These are phyloP conservation scores for Blastocystis sp. DNA, from an alignment of 352 stramenopile genomes.

Conservation along the genomic window DNA sequence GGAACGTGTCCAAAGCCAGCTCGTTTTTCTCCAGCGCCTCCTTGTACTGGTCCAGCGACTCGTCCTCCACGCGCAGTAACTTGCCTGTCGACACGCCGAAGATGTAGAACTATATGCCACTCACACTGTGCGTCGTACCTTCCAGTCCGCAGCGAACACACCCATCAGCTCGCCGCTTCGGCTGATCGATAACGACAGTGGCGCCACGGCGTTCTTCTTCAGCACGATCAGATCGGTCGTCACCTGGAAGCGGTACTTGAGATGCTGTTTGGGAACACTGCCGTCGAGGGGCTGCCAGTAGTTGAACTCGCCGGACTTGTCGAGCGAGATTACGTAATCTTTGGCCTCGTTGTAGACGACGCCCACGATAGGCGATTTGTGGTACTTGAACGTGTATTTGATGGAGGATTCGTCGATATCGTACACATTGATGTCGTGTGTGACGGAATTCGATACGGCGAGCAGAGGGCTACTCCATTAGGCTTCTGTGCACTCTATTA, in stretches of 20 bases:
- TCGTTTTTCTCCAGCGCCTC: conserved; percentile 78
- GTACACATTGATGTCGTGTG: conserved; percentile 71
- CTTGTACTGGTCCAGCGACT: conserved; percentile 78
- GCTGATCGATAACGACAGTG: conserved; percentile 79
- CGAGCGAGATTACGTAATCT: conserved; percentile 85
- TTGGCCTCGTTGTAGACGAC: conserved; percentile 81
- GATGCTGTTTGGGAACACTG: conserved; percentile 64
- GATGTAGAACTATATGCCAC: conserved; percentile 84
- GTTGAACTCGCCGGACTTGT: conserved; percentile 87
- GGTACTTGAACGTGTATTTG: conserved; percentile 79
- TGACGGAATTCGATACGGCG: conserved; percentile 75
- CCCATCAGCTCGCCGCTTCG: conserved; percentile 78
- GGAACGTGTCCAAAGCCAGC: conserved; percentile 75
- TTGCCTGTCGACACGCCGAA: conserved; percentile 83
- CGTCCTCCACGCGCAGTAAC: conserved; percentile 82
- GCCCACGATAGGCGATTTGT: conserved; percentile 84
- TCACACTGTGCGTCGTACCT: conserved; percentile 75
- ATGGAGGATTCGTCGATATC: conserved; percentile 34
- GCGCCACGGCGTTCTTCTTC: conserved; percentile 84
- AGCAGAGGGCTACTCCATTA: conserved; percentile 75
- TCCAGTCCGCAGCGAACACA: conserved; percentile 59
- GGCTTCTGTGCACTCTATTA: background rate
- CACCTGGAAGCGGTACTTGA: conserved; percentile 75
- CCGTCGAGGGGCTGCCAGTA: conserved; percentile 81
- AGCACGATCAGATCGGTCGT: conserved; percentile 92